Evolutionary conservation across 331 rosid species (phyloP).

Genomic region (Prunus yedoensis): DNA sequence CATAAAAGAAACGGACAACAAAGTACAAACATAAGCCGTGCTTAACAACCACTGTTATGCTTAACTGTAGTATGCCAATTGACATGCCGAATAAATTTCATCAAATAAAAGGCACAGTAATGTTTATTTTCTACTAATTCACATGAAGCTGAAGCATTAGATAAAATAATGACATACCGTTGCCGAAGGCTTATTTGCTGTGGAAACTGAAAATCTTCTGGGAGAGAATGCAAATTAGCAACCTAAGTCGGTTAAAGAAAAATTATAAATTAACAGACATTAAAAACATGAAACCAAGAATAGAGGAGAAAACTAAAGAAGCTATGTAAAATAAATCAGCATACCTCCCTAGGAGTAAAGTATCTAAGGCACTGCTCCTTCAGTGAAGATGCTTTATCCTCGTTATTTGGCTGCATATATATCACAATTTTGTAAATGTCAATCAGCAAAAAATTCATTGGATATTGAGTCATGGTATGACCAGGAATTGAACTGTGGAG

Average conservation of each 20-base stretch:
- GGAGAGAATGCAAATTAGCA: conserved; percentile 83
- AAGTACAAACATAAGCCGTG: not conserved
- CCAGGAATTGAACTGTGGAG: not conserved
- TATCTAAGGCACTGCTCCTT: conserved; percentile 75
- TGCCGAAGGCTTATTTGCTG: conserved; percentile 76
- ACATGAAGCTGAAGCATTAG: not conserved
- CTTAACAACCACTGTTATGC: not conserved
- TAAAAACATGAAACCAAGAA: not conserved
- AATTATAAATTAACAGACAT: not conserved
- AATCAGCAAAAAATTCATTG: not conserved
- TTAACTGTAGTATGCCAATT: not conserved
- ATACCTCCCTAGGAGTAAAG: conserved; percentile 89
- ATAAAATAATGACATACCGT: conserved; percentile 44
- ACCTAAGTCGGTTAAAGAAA: conserved; percentile 47
- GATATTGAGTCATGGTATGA: not conserved
- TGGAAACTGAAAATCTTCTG: conserved; percentile 78
- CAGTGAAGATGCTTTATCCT: conserved; percentile 63
- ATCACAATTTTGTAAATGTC: conserved; percentile 21
- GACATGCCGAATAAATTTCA: not conserved
- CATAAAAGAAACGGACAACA: not conserved
- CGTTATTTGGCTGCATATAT: conserved; percentile 56
- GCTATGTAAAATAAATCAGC: conserved; percentile 13
- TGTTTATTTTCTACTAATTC: not conserved
- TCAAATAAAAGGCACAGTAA: not conserved
- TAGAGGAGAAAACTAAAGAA: not conserved